phyloP scores from a whole-genome alignment of 2,329 filamentous ascomycete species.

The Ophiostoma australiae region DNA sequence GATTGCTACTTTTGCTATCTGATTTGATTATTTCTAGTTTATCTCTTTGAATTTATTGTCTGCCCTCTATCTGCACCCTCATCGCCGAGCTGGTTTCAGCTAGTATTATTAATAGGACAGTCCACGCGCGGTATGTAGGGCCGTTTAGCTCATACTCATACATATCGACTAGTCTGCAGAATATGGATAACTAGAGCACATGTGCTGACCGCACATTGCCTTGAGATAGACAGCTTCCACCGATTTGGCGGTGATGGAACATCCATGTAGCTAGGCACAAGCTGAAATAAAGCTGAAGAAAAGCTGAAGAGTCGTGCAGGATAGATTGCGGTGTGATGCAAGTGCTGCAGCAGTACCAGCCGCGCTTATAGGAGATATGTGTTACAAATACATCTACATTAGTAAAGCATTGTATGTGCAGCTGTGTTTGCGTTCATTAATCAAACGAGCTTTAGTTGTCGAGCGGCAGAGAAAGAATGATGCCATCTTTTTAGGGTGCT shows the following conservation, averaged over 20 bases:
- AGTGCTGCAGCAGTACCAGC: not conserved
- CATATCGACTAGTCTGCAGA: not conserved
- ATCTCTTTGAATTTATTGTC: not conserved
- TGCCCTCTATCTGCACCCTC: not conserved
- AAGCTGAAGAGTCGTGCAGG: not conserved
- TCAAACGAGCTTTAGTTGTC: not conserved
- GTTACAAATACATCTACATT: not conserved
- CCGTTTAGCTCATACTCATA: not conserved
- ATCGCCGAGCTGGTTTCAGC: not conserved
- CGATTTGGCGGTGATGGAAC: not conserved
- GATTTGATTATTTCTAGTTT: not conserved
- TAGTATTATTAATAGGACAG: not conserved
- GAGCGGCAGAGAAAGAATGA: not conserved
- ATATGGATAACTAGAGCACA: not conserved
- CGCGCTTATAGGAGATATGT: not conserved
- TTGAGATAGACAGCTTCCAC: not conserved
- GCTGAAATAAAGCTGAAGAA: not conserved
- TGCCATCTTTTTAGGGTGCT: not conserved
- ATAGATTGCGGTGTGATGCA: not conserved
- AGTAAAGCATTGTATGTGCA: not conserved
- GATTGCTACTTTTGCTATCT: not conserved
- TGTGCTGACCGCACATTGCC: not conserved
- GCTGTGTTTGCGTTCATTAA: not conserved
- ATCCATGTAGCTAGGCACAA: not conserved
- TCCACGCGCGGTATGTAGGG: not conserved